A percentile compares a stretch with the other conserved stretches of the same genome.
Conservation (phyloP, 441 rosid species). For the Adansonia madagascariensis region DNA sequence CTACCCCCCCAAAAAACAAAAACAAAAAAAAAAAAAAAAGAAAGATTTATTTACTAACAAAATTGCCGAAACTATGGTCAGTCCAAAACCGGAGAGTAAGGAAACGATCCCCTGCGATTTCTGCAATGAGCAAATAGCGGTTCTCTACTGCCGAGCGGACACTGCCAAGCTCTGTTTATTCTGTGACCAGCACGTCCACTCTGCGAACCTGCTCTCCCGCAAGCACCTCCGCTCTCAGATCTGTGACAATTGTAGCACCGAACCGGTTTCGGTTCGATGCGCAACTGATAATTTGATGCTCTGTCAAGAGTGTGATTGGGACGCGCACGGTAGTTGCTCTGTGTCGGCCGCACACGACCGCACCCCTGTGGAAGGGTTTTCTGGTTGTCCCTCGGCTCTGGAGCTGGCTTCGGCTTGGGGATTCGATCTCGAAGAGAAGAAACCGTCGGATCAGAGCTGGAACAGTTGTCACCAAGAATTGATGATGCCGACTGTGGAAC, state of each 20-base stretch:
- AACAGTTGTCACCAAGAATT: conserved; percentile 4
- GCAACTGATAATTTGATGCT: conserved; percentile 61
- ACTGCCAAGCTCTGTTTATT: conserved; percentile 76
- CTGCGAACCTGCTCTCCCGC: conserved; percentile 67
- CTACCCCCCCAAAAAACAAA: too few species aligned
- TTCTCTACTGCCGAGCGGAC: conserved; percentile 71
- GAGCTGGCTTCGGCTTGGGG: conserved; percentile 69
- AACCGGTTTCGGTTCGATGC: conserved; percentile 64
- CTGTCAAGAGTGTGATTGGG: conserved; percentile 75
- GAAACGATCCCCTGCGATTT: conserved; percentile 52
- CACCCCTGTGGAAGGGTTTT: conserved; percentile 57
- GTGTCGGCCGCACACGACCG: conserved; percentile 60
- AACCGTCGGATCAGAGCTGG: conserved; percentile 28
- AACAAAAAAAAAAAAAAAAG: too few species aligned
- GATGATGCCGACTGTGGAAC: not conserved
- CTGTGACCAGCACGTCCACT: conserved; percentile 81
- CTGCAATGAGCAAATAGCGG: conserved; percentile 60
- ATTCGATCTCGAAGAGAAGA: conserved; percentile 47
- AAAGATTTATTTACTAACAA: too few species aligned
- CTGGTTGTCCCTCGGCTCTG: conserved; percentile 67
- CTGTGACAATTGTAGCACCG: conserved; percentile 67
- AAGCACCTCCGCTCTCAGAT: conserved; percentile 77
- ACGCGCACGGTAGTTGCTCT: conserved; percentile 62
- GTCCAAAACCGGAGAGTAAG: conserved; percentile 28
- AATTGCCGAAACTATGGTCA: conserved; percentile 28